A percentile compares a stretch with the other conserved stretches of the same genome.
Evolutionary conservation across 78 protist genomes (phyloP).

Genomic region (Dictyostelium discoideum): DNA sequence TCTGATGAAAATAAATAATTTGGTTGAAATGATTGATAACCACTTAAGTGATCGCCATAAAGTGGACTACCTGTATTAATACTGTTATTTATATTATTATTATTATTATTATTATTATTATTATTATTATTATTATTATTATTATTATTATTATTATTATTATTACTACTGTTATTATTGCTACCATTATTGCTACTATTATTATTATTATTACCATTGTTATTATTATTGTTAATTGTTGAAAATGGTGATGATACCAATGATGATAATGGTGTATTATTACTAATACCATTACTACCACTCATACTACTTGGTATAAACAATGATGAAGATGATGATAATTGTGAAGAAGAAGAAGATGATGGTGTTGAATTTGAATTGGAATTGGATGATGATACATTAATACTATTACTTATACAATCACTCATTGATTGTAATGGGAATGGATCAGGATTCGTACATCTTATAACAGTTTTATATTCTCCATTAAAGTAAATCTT

Average conservation of each 20-base stretch:
- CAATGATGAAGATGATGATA: neutral
- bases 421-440: slow-evolving; percentile 25
- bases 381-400: neutral
- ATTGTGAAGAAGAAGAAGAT: neutral
- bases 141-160: neutral
- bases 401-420: neutral
- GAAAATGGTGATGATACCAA: slow-evolving; percentile 1
- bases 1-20: slow-evolving; percentile 8
- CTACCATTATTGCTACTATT: neutral
- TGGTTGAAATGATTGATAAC: neutral
- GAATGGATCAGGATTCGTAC: slow-evolving; percentile 74
- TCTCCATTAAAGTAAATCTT: slow-evolving; percentile 53
- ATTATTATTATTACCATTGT: neutral
- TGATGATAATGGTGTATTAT: neutral
- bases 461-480: slow-evolving; percentile 68
- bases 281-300: neutral
- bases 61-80: neutral
- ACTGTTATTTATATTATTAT: no score
- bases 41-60: neutral
- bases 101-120: no score
- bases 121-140: no score
- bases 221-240: neutral
- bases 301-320: neutral
- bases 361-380: neutral
- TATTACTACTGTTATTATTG: neutral